A percentile compares a stretch with the other conserved stretches of the same genome.
These are phyloP conservation scores for Nyssa sinensis DNA, from an alignment of 148 eudicot species.

Conservation along the genomic window DNA sequence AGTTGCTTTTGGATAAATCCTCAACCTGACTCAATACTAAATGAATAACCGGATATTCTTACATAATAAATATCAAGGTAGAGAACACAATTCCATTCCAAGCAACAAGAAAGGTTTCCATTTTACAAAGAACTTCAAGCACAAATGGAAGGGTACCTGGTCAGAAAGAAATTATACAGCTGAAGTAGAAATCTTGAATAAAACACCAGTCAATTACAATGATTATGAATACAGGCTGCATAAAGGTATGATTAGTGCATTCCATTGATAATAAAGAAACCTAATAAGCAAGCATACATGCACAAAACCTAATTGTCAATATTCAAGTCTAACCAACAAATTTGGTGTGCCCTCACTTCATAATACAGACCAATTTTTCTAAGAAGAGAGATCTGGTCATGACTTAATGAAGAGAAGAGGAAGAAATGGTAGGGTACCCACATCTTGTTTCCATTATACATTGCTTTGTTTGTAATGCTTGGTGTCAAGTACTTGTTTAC, in stretches of 20 bases:
- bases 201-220: not conserved
- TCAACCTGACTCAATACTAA: not conserved
- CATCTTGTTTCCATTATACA: constrained; percentile 42
- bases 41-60: not conserved
- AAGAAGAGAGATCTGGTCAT: not conserved
- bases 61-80: not conserved
- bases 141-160: not conserved
- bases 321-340: not conserved
- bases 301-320: not conserved
- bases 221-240: not conserved
- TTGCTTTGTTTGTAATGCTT: constrained; percentile 95
- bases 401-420: not conserved
- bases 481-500: constrained; percentile 96
- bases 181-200: not conserved
- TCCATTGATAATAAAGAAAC: not conserved
- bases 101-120: not conserved
- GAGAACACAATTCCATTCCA: not conserved
- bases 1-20: not conserved
- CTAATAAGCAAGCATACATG: not conserved
- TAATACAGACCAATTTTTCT: not conserved
- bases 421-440: not conserved
- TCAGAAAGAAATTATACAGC: not conserved
- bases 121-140: not conserved
- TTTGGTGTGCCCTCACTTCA: not conserved
- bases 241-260: not conserved